Percentiles rank a stretch among this genome's conserved stretches.
phyloP scores from a whole-genome alignment of 176 grass and related monocot species.

The Calamus simplicifolius region DNA sequence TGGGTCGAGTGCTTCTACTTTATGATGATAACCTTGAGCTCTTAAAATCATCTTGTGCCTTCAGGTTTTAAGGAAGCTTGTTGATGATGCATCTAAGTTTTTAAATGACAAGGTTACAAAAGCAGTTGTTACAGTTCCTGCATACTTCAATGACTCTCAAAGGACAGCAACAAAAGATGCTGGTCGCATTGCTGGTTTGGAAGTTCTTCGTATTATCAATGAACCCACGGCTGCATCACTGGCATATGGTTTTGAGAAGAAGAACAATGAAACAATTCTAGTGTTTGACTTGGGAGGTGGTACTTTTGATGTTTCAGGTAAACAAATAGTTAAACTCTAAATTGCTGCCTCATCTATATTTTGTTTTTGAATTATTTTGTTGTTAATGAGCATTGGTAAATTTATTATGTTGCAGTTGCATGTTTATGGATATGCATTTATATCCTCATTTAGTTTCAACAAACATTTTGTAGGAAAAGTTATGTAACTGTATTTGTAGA shows the following conservation, averaged over 20 bases:
- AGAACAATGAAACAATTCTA: slow-evolving; percentile 97
- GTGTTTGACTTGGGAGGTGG: slow-evolving; percentile 96
- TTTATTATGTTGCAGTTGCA: too few species aligned
- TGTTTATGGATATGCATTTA: too few species aligned
- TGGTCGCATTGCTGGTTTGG: slow-evolving; percentile 93
- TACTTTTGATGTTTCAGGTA: slow-evolving; percentile 99
- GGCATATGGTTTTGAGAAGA: slow-evolving; percentile 98
- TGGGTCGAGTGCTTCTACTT: background rate
- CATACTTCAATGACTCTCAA: slow-evolving; percentile 98
- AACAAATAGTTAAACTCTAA: slow-evolving; percentile 3
- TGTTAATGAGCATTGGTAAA: too few species aligned
- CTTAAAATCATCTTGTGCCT: background rate
- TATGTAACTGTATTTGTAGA: too few species aligned
- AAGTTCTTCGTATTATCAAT: slow-evolving; percentile 99
- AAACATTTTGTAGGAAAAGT: too few species aligned
- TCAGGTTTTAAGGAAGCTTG: slow-evolving; percentile 90
- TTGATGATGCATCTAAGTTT: slow-evolving; percentile 97
- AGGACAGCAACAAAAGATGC: slow-evolving; percentile 99
- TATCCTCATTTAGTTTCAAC: too few species aligned
- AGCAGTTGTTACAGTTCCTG: slow-evolving; percentile 92
- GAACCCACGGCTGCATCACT: slow-evolving; percentile 97
- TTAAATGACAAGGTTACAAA: slow-evolving; percentile 98
- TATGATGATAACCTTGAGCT: background rate
- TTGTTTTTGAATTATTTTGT: slow-evolving; percentile 3
- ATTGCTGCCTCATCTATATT: background rate